Evolutionary conservation across 768 basidiomycete genomes (phyloP).

Genomic region (Phaffia australis): DNA sequence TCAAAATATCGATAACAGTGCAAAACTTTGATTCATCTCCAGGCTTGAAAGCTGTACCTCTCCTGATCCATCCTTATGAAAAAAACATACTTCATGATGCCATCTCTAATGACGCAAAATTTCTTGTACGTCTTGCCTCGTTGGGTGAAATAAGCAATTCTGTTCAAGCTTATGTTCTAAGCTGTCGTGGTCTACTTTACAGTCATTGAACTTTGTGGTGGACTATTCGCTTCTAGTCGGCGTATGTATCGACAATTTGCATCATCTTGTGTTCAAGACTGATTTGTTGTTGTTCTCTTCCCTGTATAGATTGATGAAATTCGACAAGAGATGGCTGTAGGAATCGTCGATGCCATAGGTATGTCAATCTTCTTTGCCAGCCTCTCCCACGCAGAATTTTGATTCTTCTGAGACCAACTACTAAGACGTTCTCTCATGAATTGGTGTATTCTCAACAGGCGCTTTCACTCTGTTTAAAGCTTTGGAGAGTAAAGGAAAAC

Average conservation of each 20-base stretch:
- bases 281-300: conserved; percentile 45
- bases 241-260: too few species aligned
- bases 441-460: conserved; percentile 39
- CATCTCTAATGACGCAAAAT: conserved; percentile 59
- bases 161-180: too few species aligned
- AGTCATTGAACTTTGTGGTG: conserved; percentile 64
- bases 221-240: conserved; percentile 59
- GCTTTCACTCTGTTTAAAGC: conserved; percentile 80
- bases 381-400: not conserved
- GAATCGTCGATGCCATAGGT: conserved; percentile 76
- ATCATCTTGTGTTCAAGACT: too few species aligned
- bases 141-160: too few species aligned
- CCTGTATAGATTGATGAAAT: conserved; percentile 52
- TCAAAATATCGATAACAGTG: too few species aligned
- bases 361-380: conserved; percentile 1
- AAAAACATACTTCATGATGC: conserved; percentile 62
- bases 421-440: not conserved
- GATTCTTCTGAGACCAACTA: not conserved
- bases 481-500: conserved; percentile 74
- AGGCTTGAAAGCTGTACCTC: conserved; percentile 58
- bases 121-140: conserved; percentile 39
- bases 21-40: not conserved
- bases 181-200: not conserved
- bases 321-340: conserved; percentile 58
- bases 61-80: conserved; percentile 60